phyloP scores from a whole-genome alignment of 1,139 yeast genomes.

The Yamadazyma taylorii region DNA sequence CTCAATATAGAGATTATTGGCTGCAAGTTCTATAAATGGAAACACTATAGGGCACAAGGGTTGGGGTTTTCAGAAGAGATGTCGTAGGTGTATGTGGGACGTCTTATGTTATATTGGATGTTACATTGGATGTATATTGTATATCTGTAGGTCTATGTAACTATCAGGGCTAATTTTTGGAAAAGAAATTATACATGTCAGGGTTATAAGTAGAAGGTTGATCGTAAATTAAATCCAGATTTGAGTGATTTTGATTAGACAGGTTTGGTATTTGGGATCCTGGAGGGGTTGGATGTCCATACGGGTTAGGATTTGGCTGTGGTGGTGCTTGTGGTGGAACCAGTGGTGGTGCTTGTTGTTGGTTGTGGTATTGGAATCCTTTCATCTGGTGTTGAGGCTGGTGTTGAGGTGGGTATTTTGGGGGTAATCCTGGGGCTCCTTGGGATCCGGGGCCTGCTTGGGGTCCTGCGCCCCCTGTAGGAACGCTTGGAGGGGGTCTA shows the following conservation, averaged over 20 bases:
- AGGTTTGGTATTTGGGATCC: constrained; percentile 5
- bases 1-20: constrained; percentile 8
- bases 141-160: too few species aligned
- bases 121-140: too few species aligned
- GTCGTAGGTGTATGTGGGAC: too few species aligned
- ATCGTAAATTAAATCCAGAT: constrained; percentile 35
- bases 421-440: constrained; percentile 5
- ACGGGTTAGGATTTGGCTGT: constrained; percentile 3
- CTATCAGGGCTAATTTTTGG: constrained; percentile 13
- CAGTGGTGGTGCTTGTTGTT: constrained; percentile 4
- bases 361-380: constrained; percentile 6
- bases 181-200: constrained; percentile 46
- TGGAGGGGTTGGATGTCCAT: constrained; percentile 3
- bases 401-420: constrained; percentile 11
- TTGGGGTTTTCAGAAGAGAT: too few species aligned
- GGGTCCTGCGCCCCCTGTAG: constrained; percentile 8
- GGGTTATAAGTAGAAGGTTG: constrained; percentile 52
- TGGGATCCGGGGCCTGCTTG: constrained; percentile 5
- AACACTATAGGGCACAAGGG: too few species aligned
- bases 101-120: too few species aligned
- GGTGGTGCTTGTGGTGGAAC: constrained; percentile 24
- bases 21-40: too few species aligned
- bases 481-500: constrained; percentile 12
- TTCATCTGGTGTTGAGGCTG: neutral
- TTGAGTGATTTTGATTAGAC: constrained; percentile 11